Evolutionary conservation across 2,329 filamentous ascomycete species (phyloP), one percentile per base, ranked within the genome.

Genomic region (Capronia americana): DNA sequence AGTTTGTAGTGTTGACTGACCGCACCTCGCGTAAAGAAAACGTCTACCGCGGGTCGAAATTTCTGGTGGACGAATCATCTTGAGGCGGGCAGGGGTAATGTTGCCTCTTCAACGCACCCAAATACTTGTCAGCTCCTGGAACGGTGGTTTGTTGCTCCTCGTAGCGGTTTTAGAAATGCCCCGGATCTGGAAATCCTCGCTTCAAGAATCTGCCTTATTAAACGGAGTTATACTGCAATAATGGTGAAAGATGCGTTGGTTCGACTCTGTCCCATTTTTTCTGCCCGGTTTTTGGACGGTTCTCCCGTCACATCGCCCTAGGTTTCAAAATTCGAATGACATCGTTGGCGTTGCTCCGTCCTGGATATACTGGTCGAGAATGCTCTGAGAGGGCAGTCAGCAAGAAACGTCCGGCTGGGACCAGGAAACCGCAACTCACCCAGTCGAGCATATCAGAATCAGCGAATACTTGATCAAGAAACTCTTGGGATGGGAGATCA

Each of bases 341-440:
- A 44, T 51, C 57, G 50, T 67, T 63, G 61, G 60, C 57, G 12
- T 55, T 17, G 44, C 20, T n/a, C 54, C 61, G 14, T 50, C 53
- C 38, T 56, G 61, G 24, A 63, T 63, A n/a, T 63, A 63, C 24
- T 63, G 50, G 20, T 63, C 61, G 20, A 63, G 26, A 10, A 63
- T 38, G 4, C 50, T 28, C 61, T 63, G 61, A 30, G 44, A 48
- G 12, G 30, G 4, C 26, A 30, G 26, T 20, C 41, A 51, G 30
- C 24, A 26, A 32, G 32, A n/a, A 14, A 51, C 41, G 8, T 50
- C 11, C 11, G 50, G n/a, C 24, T 6, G 10, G 12, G 23, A 4
- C 46, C 11, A 2, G 26, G n/a, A 23, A 46, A 17, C 5, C 12
- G 8, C 32, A 46, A 60, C 57, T 51, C 10, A 60, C 57, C 57